Base-by-base conservation (phyloP, 495 filamentous ascomycete genomes). In the Penicillium malachiteum region DNA sequence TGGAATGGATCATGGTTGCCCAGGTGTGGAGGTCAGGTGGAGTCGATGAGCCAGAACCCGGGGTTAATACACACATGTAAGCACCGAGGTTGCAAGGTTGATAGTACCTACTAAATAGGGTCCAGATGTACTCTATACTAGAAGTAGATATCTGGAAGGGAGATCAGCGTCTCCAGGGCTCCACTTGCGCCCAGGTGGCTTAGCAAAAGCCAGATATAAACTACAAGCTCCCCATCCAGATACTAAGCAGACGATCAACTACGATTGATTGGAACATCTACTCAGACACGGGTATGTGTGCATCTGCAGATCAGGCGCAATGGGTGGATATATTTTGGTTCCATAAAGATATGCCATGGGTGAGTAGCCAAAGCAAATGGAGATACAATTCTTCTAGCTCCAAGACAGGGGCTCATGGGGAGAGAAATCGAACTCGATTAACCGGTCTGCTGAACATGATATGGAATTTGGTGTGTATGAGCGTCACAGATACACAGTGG, bases 381-480 rank as follows among this genome's bases (percentile, higher is more conserved):
- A 48, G 54, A 60, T 66, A 52, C 65, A 60, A 65, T 65, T 67
- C 62, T 56, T 58, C 62, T 65, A 59, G 41, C 54, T 49, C 53
- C 51, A 50, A 56, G 58, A 59, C 48, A 37, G 18, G 33, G 31
- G 56, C 26, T 44, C 45, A 37, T 9, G 42, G 32, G 26, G 34
- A 38, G 40, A 58, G 33, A 48, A 31, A 53, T 50, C 42, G 40
- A 40, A 58, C 34, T 52, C 52, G 42, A 56, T 55, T 58, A 55
- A 62, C 66, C 59, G 58, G 54, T 34, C 35, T 64, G 67, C 57
- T 73, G 70, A 60, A 73, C 67, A 72, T 70, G 70, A 63, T 69
- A 65, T 74, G 69, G 65, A 72, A 66, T 66, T 73, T 71, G 67
- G 65, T 64, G 67, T 68, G 66, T 66, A 66, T 69, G 66, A 71